phyloP scores from a whole-genome alignment of 2,329 filamentous ascomycete genomes.

The Mollisia scopiformis region DNA sequence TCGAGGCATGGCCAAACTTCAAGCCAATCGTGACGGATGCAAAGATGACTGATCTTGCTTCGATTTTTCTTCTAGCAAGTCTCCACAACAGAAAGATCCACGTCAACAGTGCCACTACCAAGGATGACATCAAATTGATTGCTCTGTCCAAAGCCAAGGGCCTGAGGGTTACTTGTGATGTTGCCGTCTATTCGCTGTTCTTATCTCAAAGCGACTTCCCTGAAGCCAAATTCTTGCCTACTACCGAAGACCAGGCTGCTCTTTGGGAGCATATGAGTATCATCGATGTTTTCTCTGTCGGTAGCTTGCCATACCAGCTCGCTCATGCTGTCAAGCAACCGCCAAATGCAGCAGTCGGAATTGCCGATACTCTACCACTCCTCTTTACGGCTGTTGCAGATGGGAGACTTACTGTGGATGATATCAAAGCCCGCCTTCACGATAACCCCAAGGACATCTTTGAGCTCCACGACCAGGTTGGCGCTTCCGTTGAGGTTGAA shows the following conservation, averaged over 20 bases:
- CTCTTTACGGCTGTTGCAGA: slow-evolving; percentile 77
- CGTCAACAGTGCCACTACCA: slow-evolving; percentile 79
- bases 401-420: slow-evolving; percentile 72
- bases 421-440: slow-evolving; percentile 71
- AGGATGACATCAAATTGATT: slow-evolving; percentile 78
- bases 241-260: slow-evolving; percentile 68
- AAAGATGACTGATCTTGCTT: slow-evolving; percentile 80
- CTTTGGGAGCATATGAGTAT: slow-evolving; percentile 74
- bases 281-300: slow-evolving; percentile 80
- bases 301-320: slow-evolving; percentile 77
- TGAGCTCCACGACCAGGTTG: slow-evolving; percentile 79
- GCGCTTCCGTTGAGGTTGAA: slow-evolving; percentile 74
- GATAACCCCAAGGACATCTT: slow-evolving; percentile 82
- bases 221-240: slow-evolving; percentile 67
- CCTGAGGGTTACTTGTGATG: slow-evolving; percentile 81
- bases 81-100: slow-evolving; percentile 79
- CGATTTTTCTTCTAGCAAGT: slow-evolving; percentile 75
- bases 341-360: slow-evolving; percentile 65
- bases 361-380: slow-evolving; percentile 73
- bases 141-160: slow-evolving; percentile 80
- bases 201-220: slow-evolving; percentile 73
- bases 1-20: slow-evolving; percentile 74
- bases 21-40: slow-evolving; percentile 84
- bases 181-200: slow-evolving; percentile 80
- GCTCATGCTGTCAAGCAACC: slow-evolving; percentile 57